Conservation (phyloP, 225 moss, liverwort and hornwort genomes). For the Physcomitrium patens region DNA sequence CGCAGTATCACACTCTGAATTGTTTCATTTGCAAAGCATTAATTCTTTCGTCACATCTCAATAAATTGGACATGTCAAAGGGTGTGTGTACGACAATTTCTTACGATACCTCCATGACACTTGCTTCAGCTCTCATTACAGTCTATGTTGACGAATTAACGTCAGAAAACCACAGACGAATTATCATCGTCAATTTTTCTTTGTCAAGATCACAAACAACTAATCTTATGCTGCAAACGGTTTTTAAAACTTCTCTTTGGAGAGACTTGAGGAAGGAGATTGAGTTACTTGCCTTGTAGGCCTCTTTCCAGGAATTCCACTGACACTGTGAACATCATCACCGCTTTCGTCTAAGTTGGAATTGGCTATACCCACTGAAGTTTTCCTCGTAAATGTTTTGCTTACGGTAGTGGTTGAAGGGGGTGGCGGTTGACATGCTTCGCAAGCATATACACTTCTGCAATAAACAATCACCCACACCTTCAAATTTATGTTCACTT, state of each 20-base stretch:
- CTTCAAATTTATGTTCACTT: background rate
- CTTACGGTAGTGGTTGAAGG: constrained; percentile 14
- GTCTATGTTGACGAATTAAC: background rate
- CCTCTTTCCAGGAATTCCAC: constrained; percentile 21
- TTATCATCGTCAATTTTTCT: background rate
- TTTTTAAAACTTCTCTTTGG: background rate
- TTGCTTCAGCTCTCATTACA: background rate
- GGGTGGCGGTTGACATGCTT: constrained; percentile 74
- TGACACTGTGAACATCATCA: constrained; percentile 22
- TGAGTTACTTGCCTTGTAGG: constrained; percentile 25
- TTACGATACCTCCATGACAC: background rate
- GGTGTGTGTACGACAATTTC: constrained; percentile 4
- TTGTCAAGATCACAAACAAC: background rate
- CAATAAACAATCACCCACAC: constrained; percentile 28
- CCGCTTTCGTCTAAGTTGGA: constrained; percentile 30
- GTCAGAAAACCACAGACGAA: background rate
- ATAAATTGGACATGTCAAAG: background rate
- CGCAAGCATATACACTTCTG: constrained; percentile 91
- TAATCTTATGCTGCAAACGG: background rate
- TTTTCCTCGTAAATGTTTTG: constrained; percentile 39
- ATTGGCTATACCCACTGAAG: constrained; percentile 14
- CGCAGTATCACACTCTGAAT: background rate
- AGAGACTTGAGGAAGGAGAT: background rate
- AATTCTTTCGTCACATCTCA: background rate
- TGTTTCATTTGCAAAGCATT: background rate